Conservation (phyloP, 148 eudicot species). For the Chenopodium suecicum region DNA sequence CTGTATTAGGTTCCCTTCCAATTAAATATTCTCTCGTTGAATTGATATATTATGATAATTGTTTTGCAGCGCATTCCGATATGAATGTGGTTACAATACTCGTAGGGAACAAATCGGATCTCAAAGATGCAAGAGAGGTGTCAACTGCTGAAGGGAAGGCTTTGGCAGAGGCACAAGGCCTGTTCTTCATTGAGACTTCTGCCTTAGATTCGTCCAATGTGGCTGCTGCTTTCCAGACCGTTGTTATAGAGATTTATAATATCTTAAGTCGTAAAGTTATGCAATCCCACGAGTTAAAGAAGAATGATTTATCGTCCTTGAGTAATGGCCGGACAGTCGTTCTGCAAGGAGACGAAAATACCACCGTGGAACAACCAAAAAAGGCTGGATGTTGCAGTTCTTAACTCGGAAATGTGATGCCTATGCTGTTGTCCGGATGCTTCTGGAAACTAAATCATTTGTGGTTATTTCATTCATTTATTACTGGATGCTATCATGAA, state of each 20-base stretch:
- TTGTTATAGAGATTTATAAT: conserved; percentile 75
- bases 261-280: conserved; percentile 87
- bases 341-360: conserved; percentile 44
- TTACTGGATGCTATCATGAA: conserved; percentile 9
- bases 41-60: neutral
- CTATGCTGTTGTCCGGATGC: conserved; percentile 1
- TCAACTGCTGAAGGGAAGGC: conserved; percentile 77
- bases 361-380: conserved; percentile 29
- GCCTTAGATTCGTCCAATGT: conserved; percentile 93
- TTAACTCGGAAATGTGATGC: conserved; percentile 10
- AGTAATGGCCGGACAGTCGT: conserved; percentile 77
- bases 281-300: conserved; percentile 74
- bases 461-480: conserved; percentile 10
- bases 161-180: conserved; percentile 76
- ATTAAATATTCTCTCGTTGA: neutral
- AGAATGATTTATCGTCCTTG: conserved; percentile 53
- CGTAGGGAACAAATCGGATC: conserved; percentile 88
- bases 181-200: conserved; percentile 91
- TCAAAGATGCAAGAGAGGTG: conserved; percentile 83
- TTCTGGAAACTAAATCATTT: neutral
- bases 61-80: conserved; percentile 83
- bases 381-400: conserved; percentile 37
- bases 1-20: conserved; percentile 2
- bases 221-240: conserved; percentile 71
- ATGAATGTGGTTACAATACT: conserved; percentile 96